These are phyloP conservation scores for Trametes sanguinea DNA, from an alignment of 768 basidiomycete genomes.

Conservation along the genomic window DNA sequence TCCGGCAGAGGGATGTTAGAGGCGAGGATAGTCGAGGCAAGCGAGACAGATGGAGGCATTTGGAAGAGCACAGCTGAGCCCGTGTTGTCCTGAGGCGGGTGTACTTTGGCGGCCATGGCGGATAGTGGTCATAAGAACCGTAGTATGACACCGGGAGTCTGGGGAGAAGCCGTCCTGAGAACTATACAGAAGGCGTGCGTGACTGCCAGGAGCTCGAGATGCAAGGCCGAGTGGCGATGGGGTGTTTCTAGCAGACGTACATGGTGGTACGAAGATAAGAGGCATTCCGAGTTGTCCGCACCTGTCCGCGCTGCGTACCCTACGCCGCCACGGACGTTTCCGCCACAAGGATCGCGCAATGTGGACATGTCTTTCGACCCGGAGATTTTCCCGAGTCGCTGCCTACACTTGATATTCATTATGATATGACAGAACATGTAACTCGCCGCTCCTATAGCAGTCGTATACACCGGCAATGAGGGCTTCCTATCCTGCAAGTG, in stretches of 20 bases:
- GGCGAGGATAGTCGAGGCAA: slow-evolving; percentile 45
- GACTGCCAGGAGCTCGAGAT: neutral
- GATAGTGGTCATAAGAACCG: slow-evolving; percentile 9
- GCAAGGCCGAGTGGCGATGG: neutral
- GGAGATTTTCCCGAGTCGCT: too few species aligned
- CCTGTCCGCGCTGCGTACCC: neutral
- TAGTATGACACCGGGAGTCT: neutral
- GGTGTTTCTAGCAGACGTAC: slow-evolving; percentile 4
- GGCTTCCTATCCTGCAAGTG: too few species aligned
- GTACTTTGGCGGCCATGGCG: slow-evolving; percentile 32
- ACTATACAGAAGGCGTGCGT: neutral
- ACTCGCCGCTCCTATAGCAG: too few species aligned
- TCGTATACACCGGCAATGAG: too few species aligned
- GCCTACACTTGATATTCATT: too few species aligned
- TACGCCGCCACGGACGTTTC: slow-evolving; percentile 6
- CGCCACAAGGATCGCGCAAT: neutral
- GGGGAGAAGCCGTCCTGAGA: neutral
- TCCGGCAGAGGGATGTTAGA: slow-evolving; percentile 49
- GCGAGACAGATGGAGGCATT: slow-evolving; percentile 36
- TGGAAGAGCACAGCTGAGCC: slow-evolving; percentile 34
- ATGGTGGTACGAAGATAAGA: slow-evolving; percentile 18
- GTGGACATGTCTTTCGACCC: neutral
- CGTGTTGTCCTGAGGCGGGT: slow-evolving; percentile 33
- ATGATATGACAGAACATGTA: too few species aligned
- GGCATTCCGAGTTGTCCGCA: slow-evolving; percentile 2